These are phyloP conservation scores for Cydonia oblonga DNA, from an alignment of 331 rosid species.

Conservation along the genomic window DNA sequence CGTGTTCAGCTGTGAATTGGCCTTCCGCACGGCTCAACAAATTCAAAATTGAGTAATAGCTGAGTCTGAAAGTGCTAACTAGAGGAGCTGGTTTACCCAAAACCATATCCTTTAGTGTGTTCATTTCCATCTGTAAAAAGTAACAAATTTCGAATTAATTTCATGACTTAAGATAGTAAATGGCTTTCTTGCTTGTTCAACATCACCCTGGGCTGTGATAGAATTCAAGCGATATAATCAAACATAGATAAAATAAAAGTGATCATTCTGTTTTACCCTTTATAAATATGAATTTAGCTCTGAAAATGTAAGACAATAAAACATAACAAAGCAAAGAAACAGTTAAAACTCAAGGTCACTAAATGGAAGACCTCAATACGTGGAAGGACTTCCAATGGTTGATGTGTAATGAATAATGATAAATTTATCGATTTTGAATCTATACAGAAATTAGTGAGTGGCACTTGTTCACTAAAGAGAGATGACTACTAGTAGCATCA, in stretches of 20 bases:
- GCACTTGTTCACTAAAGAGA: background rate
- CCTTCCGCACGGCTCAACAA: constrained; percentile 99
- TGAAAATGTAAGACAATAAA: background rate
- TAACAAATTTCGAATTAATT: constrained; percentile 8
- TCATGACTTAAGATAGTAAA: background rate
- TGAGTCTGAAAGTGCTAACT: constrained; percentile 94
- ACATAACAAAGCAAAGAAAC: background rate
- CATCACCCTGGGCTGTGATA: background rate
- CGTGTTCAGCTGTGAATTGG: constrained; percentile 94
- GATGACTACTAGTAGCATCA: constrained; percentile 19
- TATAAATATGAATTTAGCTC: background rate
- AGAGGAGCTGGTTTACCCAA: constrained; percentile 97
- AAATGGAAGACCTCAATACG: background rate
- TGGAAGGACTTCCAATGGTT: background rate
- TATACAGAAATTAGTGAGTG: background rate
- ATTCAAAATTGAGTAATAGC: constrained; percentile 94
- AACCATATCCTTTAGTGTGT: constrained; percentile 82
- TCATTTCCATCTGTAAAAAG: constrained; percentile 81
- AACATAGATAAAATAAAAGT: background rate
- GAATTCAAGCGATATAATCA: background rate
- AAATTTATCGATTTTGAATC: background rate
- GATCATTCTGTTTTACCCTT: background rate
- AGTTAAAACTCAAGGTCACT: background rate
- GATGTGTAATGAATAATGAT: background rate
- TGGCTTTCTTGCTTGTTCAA: constrained; percentile 5